Evolutionary conservation across 306 rosid species (phyloP).

Genomic region (Cicer arietinum): DNA sequence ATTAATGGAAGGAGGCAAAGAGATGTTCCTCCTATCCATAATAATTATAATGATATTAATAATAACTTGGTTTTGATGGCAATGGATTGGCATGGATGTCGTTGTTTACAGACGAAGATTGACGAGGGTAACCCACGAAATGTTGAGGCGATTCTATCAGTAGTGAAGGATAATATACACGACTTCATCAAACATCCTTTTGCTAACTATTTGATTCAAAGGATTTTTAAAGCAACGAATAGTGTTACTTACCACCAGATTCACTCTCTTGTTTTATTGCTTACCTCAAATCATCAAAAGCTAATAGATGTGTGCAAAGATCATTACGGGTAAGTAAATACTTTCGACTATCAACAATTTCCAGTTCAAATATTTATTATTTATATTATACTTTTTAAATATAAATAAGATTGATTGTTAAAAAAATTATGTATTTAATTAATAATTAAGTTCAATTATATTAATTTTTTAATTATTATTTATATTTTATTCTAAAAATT

Average conservation of each 20-base stretch:
- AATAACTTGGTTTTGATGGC: constrained; percentile 13
- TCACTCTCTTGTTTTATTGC: not conserved
- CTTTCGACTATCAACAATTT: not conserved
- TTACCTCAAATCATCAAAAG: not conserved
- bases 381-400: too few relatives aligned
- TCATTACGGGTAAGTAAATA: constrained; percentile 36
- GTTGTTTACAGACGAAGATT: constrained; percentile 9
- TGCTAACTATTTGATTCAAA: constrained; percentile 35
- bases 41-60: too few relatives aligned
- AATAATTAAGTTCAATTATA: too few relatives aligned
- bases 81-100: not conserved
- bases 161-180: constrained; percentile 11
- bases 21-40: too few relatives aligned
- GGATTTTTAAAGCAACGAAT: constrained; percentile 25
- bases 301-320: constrained; percentile 44
- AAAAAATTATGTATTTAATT: too few relatives aligned
- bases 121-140: not conserved
- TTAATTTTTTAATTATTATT: too few relatives aligned
- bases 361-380: not conserved
- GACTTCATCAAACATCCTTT: constrained; percentile 36
- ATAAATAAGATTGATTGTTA: too few relatives aligned
- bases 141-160: not conserved
- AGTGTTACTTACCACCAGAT: not conserved
- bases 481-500: too few relatives aligned
- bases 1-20: too few relatives aligned